phyloP scores from a whole-genome alignment of 2,329 filamentous ascomycete species.

The Claviceps pazoutovae region DNA sequence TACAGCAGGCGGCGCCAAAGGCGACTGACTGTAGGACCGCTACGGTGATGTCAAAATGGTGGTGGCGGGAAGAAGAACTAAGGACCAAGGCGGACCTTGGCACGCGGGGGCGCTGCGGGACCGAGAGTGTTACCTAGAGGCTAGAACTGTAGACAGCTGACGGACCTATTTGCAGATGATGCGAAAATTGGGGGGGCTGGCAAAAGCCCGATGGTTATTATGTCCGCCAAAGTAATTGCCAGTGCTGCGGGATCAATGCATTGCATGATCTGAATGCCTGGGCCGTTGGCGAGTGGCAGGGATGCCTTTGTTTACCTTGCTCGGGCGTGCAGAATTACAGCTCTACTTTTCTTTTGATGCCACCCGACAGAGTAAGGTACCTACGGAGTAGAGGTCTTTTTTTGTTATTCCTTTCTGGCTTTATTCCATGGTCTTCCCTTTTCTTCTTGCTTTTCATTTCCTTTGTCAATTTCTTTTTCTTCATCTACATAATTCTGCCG shows the following conservation, averaged over 20 bases:
- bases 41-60: constrained; percentile 18
- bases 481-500: not conserved
- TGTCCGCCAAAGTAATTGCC: not conserved
- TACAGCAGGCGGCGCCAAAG: not conserved
- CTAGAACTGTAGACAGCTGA: not conserved
- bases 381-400: no score
- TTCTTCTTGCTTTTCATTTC: no score
- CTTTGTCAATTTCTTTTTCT: not conserved
- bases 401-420: no score
- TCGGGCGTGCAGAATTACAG: no score
- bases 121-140: not conserved
- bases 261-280: not conserved
- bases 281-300: not conserved
- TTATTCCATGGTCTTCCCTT: no score
- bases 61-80: constrained; percentile 14
- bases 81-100: not conserved
- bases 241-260: not conserved
- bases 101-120: not conserved
- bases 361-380: no score
- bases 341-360: no score
- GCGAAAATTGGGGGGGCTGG: constrained; percentile 3
- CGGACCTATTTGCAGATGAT: not conserved
- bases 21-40: not conserved
- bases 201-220: not conserved
- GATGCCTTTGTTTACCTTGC: not conserved